phyloP scores from a whole-genome alignment of 495 filamentous ascomycete species.

The Neurospora tetrasperma region DNA sequence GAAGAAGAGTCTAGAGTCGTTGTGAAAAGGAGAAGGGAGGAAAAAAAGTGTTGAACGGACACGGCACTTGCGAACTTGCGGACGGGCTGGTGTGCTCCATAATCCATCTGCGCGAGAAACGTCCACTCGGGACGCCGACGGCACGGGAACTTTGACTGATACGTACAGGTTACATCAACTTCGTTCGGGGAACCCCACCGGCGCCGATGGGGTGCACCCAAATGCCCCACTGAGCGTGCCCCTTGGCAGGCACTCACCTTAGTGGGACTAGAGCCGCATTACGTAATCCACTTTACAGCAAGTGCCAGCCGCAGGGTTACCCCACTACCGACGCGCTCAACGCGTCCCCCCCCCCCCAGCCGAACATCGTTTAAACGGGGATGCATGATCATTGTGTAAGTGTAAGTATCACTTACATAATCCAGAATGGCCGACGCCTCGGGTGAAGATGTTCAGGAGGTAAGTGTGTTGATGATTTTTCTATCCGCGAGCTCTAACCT shows the following conservation, averaged over 20 bases:
- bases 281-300: background rate
- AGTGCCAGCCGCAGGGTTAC: background rate
- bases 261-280: background rate
- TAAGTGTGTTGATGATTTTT: background rate
- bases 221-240: background rate
- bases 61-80: background rate
- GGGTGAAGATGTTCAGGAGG: constrained; percentile 25
- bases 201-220: background rate
- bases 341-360: constrained; percentile 4
- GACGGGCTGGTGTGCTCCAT: background rate
- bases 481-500: too few relatives aligned
- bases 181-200: background rate
- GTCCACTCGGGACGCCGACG: background rate
- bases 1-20: background rate
- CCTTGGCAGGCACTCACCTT: background rate
- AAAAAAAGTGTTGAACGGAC: background rate
- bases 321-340: constrained; percentile 7
- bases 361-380: background rate
- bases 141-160: background rate
- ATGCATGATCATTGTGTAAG: background rate
- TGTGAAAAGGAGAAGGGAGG: background rate
- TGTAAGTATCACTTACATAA: background rate
- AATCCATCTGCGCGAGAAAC: background rate
- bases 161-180: background rate
- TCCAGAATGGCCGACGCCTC: constrained; percentile 16